A percentile compares a stretch with the other conserved stretches of the same genome.
These are phyloP conservation scores for Acer yangbiense DNA, from an alignment of 345 rosid species.

Conservation along the genomic window DNA sequence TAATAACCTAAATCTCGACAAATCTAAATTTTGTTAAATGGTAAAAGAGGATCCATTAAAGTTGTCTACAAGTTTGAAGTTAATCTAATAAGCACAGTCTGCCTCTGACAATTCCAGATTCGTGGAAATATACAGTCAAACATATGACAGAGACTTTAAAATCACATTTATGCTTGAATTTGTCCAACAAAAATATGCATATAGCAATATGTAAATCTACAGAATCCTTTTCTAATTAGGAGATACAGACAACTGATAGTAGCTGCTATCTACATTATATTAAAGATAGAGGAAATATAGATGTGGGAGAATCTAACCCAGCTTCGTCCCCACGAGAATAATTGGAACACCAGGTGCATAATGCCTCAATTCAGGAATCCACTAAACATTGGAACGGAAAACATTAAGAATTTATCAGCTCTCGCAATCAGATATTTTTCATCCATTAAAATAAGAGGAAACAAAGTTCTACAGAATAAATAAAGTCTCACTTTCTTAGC, in stretches of 20 bases:
- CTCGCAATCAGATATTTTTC: slow-evolving; percentile 6
- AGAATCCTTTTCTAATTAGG: neutral
- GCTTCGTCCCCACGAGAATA: slow-evolving; percentile 85
- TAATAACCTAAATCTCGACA: neutral
- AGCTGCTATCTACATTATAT: neutral
- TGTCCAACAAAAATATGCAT: neutral
- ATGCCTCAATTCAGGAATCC: slow-evolving; percentile 95
- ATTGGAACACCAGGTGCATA: slow-evolving; percentile 89
- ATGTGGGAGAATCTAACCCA: slow-evolving; percentile 49
- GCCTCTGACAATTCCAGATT: neutral
- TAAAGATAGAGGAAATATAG: slow-evolving; percentile 10
- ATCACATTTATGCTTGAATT: neutral
- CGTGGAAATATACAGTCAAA: neutral
- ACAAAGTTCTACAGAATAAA: neutral
- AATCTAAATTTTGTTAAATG: neutral
- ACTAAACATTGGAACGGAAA: slow-evolving; percentile 46
- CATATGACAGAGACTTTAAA: neutral
- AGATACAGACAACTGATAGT: neutral
- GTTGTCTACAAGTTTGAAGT: neutral
- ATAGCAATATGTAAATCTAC: neutral
- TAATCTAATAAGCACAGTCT: neutral
- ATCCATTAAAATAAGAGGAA: slow-evolving; percentile 1
- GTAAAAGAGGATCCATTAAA: neutral
- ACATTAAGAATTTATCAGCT: slow-evolving; percentile 24
- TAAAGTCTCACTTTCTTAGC: slow-evolving; percentile 65